A percentile compares a stretch with the other conserved stretches of the same genome.
Evolutionary conservation across 257 asterid genomes (phyloP).

Genomic region (Lithospermum erythrorhizon): DNA sequence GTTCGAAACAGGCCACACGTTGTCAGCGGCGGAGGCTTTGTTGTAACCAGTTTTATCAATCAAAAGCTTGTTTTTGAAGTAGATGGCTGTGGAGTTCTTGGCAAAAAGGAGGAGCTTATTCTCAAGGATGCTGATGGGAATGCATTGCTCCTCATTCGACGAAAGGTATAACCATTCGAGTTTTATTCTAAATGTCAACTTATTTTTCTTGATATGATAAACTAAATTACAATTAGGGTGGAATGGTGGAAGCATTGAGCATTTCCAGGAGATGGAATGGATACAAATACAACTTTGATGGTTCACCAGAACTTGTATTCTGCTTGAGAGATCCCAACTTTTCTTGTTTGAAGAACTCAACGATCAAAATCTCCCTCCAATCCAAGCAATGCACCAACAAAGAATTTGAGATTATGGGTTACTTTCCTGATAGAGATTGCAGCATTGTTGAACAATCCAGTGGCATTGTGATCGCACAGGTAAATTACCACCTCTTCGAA

Average conservation of each 20-base stretch:
- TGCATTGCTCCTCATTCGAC: constrained; percentile 46
- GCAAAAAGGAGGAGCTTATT: constrained; percentile 46
- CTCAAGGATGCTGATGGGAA: constrained; percentile 40
- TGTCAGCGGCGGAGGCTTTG: constrained; percentile 63
- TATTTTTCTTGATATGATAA: no score
- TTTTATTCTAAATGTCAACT: neutral
- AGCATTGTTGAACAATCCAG: constrained; percentile 33
- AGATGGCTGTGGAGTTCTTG: constrained; percentile 64
- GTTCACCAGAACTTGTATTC: constrained; percentile 41
- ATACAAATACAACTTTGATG: constrained; percentile 24
- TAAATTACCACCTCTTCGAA: constrained; percentile 1
- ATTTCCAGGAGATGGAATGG: constrained; percentile 52
- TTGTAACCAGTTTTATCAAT: constrained; percentile 27
- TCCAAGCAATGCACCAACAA: constrained; percentile 22
- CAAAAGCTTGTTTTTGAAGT: constrained; percentile 43
- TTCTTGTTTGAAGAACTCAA: constrained; percentile 25
- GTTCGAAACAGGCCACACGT: constrained; percentile 57
- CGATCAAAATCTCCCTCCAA: constrained; percentile 36
- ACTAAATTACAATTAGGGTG: constrained; percentile 24
- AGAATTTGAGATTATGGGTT: constrained; percentile 39
- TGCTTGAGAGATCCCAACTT: constrained; percentile 49
- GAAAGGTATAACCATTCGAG: constrained; percentile 22
- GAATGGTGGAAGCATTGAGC: constrained; percentile 45
- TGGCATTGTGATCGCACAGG: constrained; percentile 48
- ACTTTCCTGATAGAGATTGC: constrained; percentile 39